phyloP scores from a whole-genome alignment of 345 rosid genomes.

The Salix caprea region DNA sequence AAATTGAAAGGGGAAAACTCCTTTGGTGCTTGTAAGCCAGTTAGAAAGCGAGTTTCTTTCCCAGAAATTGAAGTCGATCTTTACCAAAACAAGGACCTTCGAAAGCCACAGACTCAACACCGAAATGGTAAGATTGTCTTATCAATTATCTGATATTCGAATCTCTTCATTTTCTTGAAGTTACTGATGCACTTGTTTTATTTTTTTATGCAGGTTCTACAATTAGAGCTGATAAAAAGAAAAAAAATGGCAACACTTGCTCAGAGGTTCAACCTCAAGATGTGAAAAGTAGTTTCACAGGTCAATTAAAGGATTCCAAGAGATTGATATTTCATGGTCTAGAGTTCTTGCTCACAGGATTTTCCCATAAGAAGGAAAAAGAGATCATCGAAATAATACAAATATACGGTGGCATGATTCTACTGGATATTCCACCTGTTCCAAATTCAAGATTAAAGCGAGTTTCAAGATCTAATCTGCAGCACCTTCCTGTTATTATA shows the following conservation, averaged over 20 bases:
- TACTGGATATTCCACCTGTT: conserved; percentile 46
- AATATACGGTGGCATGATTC: conserved; percentile 53
- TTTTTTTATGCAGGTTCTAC: conserved; percentile 14
- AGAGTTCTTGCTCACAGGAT: conserved; percentile 60
- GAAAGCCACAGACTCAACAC: conserved; percentile 11
- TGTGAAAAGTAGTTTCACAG: conserved; percentile 12
- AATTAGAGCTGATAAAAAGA: conserved; percentile 25
- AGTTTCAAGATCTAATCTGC: conserved; percentile 20
- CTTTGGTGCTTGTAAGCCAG: conserved; percentile 2
- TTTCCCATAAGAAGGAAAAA: conserved; percentile 48
- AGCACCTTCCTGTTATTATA: conserved; percentile 42
- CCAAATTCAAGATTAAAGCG: conserved; percentile 28
- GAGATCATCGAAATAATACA: conserved; percentile 42
- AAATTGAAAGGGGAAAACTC: conserved; percentile 13
- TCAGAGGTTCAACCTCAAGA: conserved; percentile 19
- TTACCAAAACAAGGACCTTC: conserved; percentile 19
- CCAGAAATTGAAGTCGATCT: conserved; percentile 29
- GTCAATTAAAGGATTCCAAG: conserved; percentile 19
- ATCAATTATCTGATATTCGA: not conserved
- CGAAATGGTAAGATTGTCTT: conserved; percentile 23
- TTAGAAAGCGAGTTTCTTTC: conserved; percentile 41
- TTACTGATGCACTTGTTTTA: not conserved
- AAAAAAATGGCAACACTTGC: conserved; percentile 15
- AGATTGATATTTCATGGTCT: conserved; percentile 38
- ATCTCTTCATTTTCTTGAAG: not conserved